These are phyloP conservation scores for Aspergillus sp. DNA, from an alignment of 2,329 filamentous ascomycete genomes.

Conservation along the genomic window DNA sequence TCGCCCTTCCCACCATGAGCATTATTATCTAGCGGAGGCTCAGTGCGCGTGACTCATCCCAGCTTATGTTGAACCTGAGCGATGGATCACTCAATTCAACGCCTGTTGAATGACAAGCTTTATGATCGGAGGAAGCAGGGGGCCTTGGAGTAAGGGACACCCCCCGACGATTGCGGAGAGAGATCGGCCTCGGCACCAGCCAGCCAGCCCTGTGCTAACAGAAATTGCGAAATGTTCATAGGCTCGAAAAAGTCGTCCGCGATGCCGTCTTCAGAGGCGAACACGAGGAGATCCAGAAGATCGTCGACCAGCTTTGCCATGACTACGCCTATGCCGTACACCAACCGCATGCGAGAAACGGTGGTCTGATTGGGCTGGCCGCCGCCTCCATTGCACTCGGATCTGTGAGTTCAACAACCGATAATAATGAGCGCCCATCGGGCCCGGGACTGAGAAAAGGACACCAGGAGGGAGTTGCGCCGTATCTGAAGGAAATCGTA, in stretches of 20 bases:
- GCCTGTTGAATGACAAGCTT: slow-evolving; percentile 93
- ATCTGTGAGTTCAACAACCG: slow-evolving; percentile 61
- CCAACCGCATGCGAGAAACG: slow-evolving; percentile 93
- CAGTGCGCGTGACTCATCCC: slow-evolving; percentile 21
- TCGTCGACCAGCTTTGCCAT: slow-evolving; percentile 94
- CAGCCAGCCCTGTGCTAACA: slow-evolving; percentile 5
- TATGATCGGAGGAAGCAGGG: slow-evolving; percentile 98
- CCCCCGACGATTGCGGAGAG: slow-evolving; percentile 3
- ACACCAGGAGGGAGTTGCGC: slow-evolving; percentile 73
- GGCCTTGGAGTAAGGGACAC: slow-evolving; percentile 77
- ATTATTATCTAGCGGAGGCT: slow-evolving; percentile 21
- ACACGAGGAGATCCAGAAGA: slow-evolving; percentile 75
- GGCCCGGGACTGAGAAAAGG: slow-evolving; percentile 7
- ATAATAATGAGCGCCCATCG: not conserved
- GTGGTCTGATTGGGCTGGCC: slow-evolving; percentile 90
- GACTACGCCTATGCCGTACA: slow-evolving; percentile 98
- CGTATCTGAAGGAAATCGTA: slow-evolving; percentile 89
- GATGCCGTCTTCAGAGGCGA: slow-evolving; percentile 76
- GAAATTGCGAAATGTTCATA: slow-evolving; percentile 36
- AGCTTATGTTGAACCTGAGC: slow-evolving; percentile 23
- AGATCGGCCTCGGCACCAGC: not conserved
- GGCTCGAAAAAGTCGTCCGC: slow-evolving; percentile 86
- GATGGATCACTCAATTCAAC: slow-evolving; percentile 89
- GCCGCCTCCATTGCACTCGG: slow-evolving; percentile 95
- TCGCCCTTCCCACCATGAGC: slow-evolving; percentile 24